Percentiles rank a stretch among this genome's conserved stretches.
Conservation (phyloP, 345 rosid species). For the Bruguiera gymnorhiza region DNA sequence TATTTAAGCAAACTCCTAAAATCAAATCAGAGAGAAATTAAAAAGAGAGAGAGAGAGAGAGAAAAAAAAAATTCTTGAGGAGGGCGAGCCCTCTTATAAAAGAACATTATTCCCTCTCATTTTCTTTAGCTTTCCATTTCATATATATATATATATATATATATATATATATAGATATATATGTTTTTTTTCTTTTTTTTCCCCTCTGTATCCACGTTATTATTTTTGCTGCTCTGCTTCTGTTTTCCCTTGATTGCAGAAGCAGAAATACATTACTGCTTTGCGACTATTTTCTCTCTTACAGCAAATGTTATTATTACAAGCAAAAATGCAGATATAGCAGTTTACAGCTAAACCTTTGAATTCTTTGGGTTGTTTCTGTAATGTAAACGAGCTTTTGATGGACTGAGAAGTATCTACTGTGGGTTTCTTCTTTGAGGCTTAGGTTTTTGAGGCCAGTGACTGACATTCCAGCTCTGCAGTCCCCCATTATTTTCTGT, state of each 20-base stretch:
- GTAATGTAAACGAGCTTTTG: neutral
- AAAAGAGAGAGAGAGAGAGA: neutral
- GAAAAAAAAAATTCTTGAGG: neutral
- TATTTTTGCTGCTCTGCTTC: constrained; percentile 23
- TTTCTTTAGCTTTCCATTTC: constrained; percentile 17
- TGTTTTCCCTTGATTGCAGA: constrained; percentile 26
- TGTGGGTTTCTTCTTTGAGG: neutral
- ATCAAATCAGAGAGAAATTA: neutral
- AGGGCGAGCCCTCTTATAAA: neutral
- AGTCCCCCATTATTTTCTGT: constrained; percentile 23
- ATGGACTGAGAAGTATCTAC: constrained; percentile 5
- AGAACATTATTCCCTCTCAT: constrained; percentile 29
- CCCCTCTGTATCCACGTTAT: constrained; percentile 6
- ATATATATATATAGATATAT: too few relatives aligned
- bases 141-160: neutral
- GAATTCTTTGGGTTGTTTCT: neutral
- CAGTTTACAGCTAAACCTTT: neutral
- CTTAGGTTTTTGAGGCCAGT: constrained; percentile 10
- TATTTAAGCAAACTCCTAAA: too few relatives aligned
- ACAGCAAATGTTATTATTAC: neutral
- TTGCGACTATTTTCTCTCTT: neutral
- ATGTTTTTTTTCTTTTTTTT: neutral
- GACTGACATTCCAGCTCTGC: constrained; percentile 35
- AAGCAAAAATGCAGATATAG: neutral
- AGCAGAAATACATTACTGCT: constrained; percentile 4